phyloP scores from a whole-genome alignment of 768 basidiomycete species.

The Boletus speciosus region DNA sequence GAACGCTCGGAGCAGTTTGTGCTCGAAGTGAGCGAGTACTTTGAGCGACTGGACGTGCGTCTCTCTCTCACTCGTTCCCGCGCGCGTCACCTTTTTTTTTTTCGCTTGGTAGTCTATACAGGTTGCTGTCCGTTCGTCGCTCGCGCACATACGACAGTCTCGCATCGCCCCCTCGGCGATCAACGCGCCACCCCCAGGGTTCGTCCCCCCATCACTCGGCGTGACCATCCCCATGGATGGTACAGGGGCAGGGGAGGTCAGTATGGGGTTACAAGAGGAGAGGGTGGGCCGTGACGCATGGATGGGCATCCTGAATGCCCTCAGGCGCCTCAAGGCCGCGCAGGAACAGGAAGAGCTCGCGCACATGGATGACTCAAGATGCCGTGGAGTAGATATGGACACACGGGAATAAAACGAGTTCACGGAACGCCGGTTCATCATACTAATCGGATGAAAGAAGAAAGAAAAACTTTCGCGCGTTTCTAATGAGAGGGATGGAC shows the following conservation, averaged over 20 bases:
- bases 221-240: slow-evolving; percentile 58
- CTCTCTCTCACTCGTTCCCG: slow-evolving; percentile 3
- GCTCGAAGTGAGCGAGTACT: slow-evolving; percentile 81
- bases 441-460: slow-evolving; percentile 4
- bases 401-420: slow-evolving; percentile 16
- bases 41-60: slow-evolving; percentile 73
- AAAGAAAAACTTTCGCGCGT: slow-evolving; percentile 13
- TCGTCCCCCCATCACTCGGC: slow-evolving; percentile 75
- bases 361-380: slow-evolving; percentile 7
- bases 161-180: slow-evolving; percentile 88
- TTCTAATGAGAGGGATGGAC: slow-evolving; percentile 16
- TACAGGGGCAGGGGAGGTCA: slow-evolving; percentile 29
- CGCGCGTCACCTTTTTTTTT: too few species aligned
- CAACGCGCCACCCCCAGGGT: slow-evolving; percentile 68
- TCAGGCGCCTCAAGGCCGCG: slow-evolving; percentile 57
- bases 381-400: slow-evolving; percentile 16
- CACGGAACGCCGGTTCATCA: slow-evolving; percentile 4
- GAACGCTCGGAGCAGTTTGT: slow-evolving; percentile 86
- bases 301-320: slow-evolving; percentile 67
- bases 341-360: slow-evolving; percentile 24
- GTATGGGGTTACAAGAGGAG: slow-evolving; percentile 73
- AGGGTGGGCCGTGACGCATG: slow-evolving; percentile 74
- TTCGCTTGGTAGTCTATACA: slow-evolving; percentile 59
- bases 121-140: slow-evolving; percentile 66
- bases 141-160: slow-evolving; percentile 78